phyloP scores from a whole-genome alignment of 768 basidiomycete species.

The Leccinum longicurvipes region DNA sequence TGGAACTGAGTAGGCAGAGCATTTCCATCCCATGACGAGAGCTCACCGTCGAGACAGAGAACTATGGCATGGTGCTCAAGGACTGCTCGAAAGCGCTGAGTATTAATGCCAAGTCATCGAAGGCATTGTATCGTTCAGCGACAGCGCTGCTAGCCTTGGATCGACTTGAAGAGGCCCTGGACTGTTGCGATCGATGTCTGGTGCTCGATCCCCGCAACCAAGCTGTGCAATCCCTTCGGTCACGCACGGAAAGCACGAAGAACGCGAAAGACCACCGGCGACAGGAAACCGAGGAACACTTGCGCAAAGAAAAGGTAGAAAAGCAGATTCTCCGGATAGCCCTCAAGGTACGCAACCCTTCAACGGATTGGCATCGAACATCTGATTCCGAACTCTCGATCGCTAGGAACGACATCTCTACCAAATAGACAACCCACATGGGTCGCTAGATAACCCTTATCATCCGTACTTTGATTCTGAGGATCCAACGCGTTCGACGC shows the following conservation, averaged over 20 bases:
- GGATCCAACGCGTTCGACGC: slow-evolving; percentile 53
- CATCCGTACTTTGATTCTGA: slow-evolving; percentile 65
- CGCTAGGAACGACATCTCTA: slow-evolving; percentile 73
- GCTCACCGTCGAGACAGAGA: slow-evolving; percentile 49
- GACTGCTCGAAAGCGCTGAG: slow-evolving; percentile 77
- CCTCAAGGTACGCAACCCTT: slow-evolving; percentile 51
- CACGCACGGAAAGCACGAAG: slow-evolving; percentile 45
- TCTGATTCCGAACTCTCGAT: slow-evolving; percentile 3
- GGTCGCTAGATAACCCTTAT: slow-evolving; percentile 52
- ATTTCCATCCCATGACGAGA: neutral
- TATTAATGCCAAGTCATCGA: slow-evolving; percentile 63
- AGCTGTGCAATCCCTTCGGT: slow-evolving; percentile 47
- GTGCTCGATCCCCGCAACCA: slow-evolving; percentile 55
- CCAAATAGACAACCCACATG: slow-evolving; percentile 47
- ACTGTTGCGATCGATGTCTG: slow-evolving; percentile 74
- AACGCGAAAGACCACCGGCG: slow-evolving; percentile 50
- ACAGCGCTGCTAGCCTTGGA: slow-evolving; percentile 72
- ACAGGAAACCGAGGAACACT: slow-evolving; percentile 45
- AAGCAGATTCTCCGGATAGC: slow-evolving; percentile 54
- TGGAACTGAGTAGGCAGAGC: slow-evolving; percentile 67
- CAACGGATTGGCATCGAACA: neutral
- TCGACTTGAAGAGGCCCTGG: slow-evolving; percentile 75
- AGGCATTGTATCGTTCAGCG: slow-evolving; percentile 86
- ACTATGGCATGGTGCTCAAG: slow-evolving; percentile 80
- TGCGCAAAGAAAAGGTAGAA: slow-evolving; percentile 49